Evolutionary conservation across 78 protist species (phyloP), one percentile per base, ranked within the genome.

Genomic region (Dictyostelium purpureum): DNA sequence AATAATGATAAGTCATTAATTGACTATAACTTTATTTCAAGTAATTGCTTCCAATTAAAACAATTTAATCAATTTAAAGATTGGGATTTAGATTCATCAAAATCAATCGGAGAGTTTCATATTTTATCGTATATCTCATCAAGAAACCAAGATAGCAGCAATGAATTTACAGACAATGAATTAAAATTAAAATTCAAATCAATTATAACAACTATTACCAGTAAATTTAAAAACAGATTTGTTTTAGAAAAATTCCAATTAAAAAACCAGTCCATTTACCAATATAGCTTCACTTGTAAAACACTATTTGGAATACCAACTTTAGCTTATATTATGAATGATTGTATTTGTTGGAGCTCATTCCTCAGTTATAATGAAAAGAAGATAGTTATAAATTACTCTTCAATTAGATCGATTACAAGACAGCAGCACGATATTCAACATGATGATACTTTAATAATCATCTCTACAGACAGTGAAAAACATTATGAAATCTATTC

Each of bases 301-400:
- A 81, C 65, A 37, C 67, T 75, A 35, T 51, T 65, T 26, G 89
- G 89, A 24, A 67, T 81, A 10, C 89, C 77, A 24, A 66, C 89
- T 26, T 40, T 43, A 9, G 26, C 37, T 6, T 67, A 81, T 67
- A 12, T 81, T 31, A 12, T 81, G 37, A 63, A 51, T 67, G 57
- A 81, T 45, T 49, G 45, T 67, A 6, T 81, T 1, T 81, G 89
- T 67, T 56, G 71, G 52, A 49, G 79, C 45, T 35, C 49, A 14
- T 28, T 14, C 16, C 19, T 81, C 19, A 67, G 77, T 10, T 81
- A 67, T 24, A 81, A 51, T 67, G 89, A 81, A 67, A 81, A 51
- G 18, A 65, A 81, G 7, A 40, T 43, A 5, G 52, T 52, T 26
- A 2, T 67, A 6, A 24, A 38, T 10, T 81, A 67, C 43, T 21